A percentile compares a stretch with the other conserved stretches of the same genome.
These are phyloP conservation scores for Neohortaea acidophila DNA, from an alignment of 495 filamentous ascomycete species.

Conservation along the genomic window DNA sequence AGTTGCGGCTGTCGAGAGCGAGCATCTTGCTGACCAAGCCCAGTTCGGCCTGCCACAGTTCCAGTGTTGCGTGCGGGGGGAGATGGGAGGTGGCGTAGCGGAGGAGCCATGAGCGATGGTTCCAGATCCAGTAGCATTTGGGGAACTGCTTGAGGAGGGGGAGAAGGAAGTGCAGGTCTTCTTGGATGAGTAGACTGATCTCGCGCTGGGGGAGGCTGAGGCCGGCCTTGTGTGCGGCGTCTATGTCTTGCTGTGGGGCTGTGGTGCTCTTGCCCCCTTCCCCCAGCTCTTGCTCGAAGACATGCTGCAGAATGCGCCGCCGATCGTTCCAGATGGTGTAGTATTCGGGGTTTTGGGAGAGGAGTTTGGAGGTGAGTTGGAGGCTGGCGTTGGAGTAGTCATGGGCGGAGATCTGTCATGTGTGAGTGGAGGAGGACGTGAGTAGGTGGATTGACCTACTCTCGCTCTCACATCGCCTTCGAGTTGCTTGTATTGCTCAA, in stretches of 20 bases:
- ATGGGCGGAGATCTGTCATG: conserved; percentile 35
- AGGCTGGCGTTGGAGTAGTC: conserved; percentile 53
- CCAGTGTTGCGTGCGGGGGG: conserved; percentile 34
- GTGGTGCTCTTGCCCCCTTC: not conserved
- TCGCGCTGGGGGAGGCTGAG: conserved; percentile 8
- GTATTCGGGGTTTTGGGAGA: conserved; percentile 86
- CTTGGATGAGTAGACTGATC: conserved; percentile 30
- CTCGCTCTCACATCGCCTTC: conserved; percentile 47
- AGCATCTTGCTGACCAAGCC: conserved; percentile 73
- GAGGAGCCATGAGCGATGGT: conserved; percentile 81
- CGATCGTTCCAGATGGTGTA: conserved; percentile 98
- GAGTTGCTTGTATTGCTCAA: conserved; percentile 59
- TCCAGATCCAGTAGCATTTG: conserved; percentile 99
- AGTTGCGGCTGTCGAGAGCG: conserved; percentile 72
- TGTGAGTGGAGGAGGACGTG: not conserved
- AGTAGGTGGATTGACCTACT: conserved; percentile 26
- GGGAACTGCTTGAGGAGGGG: conserved; percentile 71
- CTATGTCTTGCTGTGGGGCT: not conserved
- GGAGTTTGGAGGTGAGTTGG: conserved; percentile 59
- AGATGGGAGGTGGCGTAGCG: conserved; percentile 51
- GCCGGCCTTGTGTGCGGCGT: not conserved
- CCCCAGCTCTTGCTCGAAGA: conserved; percentile 22
- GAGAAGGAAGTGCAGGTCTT: conserved; percentile 65
- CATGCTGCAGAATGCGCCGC: conserved; percentile 44
- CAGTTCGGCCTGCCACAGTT: conserved; percentile 73